Evolutionary conservation across 164 flowering plant genomes (phyloP), one percentile per base, ranked within the genome.

Genomic region (Annona cherimola): DNA sequence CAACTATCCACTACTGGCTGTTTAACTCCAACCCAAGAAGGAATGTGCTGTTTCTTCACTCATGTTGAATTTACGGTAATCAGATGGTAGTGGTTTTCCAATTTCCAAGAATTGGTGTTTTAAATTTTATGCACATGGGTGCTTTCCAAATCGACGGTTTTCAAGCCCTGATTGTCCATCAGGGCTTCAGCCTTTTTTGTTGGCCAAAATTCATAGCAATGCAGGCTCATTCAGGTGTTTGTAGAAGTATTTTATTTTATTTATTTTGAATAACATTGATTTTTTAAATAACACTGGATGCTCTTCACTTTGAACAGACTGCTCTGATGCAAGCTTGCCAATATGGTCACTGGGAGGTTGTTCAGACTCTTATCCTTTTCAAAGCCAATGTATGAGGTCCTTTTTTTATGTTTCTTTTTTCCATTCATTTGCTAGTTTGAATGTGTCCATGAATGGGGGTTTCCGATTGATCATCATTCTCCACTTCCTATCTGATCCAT

Each of bases 311-410:
- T 57, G 68, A 71, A 81, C 87, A 94, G 98, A 92, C 99, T 46
- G 98, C 99, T 55, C 81, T 94, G 87, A 94, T 94, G 99, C 99
- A 91, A 88, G 99, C 98, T 66, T 94, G 99, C 83, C 98, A 92
- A 76, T 84, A 90, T 82, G 97, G 99, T 76, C 98, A 92, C 79
- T 94, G 98, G 99, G 96, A 94, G 81, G 99, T 94, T 78, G 99
- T 92, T 81, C 94, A 79, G 83, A 92, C 79, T 66, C 83, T 94
- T 44, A 73, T 94, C 73, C 87, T 94, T 70, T 90, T 77, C 75
- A 81, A 79, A 77, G 97, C 99, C 78, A 90, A 90, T 83, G 99
- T 94, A 88, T 79, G 92, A 73, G 40, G 61, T 26, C 41, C 59
- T 40, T 9, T 1, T 44, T 64, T 64, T 12, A 12, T 64, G 14